A percentile compares a stretch with the other conserved stretches of the same genome.
These are phyloP conservation scores for Aspergillus niger DNA, from an alignment of 2,329 filamentous ascomycete genomes.

Conservation along the genomic window DNA sequence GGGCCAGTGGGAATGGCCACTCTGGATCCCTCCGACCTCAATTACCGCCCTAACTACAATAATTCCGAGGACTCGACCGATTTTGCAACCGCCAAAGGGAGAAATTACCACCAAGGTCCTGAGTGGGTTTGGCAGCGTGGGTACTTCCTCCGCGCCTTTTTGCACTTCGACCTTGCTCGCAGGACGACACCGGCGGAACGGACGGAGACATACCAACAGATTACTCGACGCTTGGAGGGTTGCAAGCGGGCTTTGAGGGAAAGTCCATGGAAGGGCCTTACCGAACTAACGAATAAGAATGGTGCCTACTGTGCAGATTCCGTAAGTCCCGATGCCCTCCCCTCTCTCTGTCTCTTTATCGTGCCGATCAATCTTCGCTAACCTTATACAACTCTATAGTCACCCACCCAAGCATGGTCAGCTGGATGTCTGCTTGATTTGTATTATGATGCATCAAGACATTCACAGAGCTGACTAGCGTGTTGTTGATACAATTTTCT, in stretches of 20 bases:
- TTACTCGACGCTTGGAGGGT: slow-evolving; percentile 76
- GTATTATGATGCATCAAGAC: slow-evolving; percentile 80
- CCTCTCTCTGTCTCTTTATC: slow-evolving; percentile 3
- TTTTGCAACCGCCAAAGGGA: slow-evolving; percentile 88
- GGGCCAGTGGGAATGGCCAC: slow-evolving; percentile 95
- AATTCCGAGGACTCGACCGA: slow-evolving; percentile 92
- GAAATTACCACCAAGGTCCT: slow-evolving; percentile 97
- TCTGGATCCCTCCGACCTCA: slow-evolving; percentile 84
- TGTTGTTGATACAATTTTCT: not conserved
- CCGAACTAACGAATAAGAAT: slow-evolving; percentile 89
- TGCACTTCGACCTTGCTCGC: slow-evolving; percentile 83
- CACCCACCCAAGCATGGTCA: slow-evolving; percentile 95
- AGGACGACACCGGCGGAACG: slow-evolving; percentile 67
- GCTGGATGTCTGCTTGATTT: slow-evolving; percentile 91
- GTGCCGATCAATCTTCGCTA: slow-evolving; percentile 13
- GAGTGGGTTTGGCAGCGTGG: slow-evolving; percentile 98
- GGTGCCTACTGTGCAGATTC: slow-evolving; percentile 85
- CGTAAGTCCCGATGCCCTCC: slow-evolving; percentile 54
- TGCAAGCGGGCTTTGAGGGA: slow-evolving; percentile 83
- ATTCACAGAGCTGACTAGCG: slow-evolving; percentile 16
- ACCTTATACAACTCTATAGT: slow-evolving; percentile 52
- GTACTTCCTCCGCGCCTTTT: slow-evolving; percentile 87
- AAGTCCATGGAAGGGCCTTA: slow-evolving; percentile 84
- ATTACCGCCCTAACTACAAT: slow-evolving; percentile 92
- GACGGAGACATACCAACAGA: slow-evolving; percentile 90